Base-by-base conservation (phyloP, 805 yeast genomes). In the Candida xiaguanensis region DNA sequence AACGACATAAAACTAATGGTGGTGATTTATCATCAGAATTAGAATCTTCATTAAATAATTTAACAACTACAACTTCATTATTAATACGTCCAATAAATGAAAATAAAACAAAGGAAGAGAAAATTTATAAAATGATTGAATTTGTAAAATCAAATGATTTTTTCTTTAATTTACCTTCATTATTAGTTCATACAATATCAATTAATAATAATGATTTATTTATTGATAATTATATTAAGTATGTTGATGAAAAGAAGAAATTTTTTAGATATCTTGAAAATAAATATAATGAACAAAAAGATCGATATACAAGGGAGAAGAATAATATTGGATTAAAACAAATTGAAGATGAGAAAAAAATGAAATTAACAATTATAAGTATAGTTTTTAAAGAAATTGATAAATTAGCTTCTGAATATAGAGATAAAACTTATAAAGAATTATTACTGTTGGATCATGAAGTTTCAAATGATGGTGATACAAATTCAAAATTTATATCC, bases 51-150 rank as follows among this genome's bases (percentile, higher is more conserved):
- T 53, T 68, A 27, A 65, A 65, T 40, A 64, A 65, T 44, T 49
- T 68, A 34, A 67, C 65, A 38, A 46, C 62, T 24, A 53, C 67
- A 1, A 58, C 71, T 0, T 49, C 67, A 6, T 48, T 65, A 31
- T 59, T 65, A 58, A 65, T 68, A 22, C 51, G 72, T 32, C 74
- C 74, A 5, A 62, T 68, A 11, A 50, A 58, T 45, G 73, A 68
- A 26, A 64, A 64, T 40, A 58, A 61, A 39, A 49, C 52, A 18
- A 62, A 57, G 42, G 72, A 66, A 48, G 40, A 39, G 7, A 68
- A 67, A 38, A 46, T 67, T 16, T 30, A 49, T 16, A 54, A 47
- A 34, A 49, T 67, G 39, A 61, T 68, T 26, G 72, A 67, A 5
- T 65, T 66, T 39, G 46, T 67, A 11, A 51, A 52, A 12, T 37